phyloP scores from a whole-genome alignment of 495 filamentous ascomycete genomes.

The Haplographium delicatum region DNA sequence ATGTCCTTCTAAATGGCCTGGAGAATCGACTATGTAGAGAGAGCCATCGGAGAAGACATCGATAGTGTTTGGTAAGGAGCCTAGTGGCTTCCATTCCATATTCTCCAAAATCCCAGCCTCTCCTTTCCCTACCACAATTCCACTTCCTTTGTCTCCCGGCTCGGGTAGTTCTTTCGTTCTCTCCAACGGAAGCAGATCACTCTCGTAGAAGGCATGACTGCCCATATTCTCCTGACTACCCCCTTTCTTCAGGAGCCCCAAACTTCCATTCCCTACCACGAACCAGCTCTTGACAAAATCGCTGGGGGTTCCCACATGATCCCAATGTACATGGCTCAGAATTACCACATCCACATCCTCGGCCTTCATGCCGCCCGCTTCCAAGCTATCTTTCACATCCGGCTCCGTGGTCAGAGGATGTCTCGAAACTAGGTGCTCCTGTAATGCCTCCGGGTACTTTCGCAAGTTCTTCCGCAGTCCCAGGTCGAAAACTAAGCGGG shows the following conservation, averaged over 20 bases:
- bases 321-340: conserved; percentile 40
- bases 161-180: conserved; percentile 34
- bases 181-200: conserved; percentile 29
- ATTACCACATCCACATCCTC: conserved; percentile 37
- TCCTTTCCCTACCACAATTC: not conserved
- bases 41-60: conserved; percentile 39
- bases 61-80: conserved; percentile 29
- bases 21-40: conserved; percentile 37
- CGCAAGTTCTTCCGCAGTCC: conserved; percentile 31
- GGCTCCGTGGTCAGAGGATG: conserved; percentile 32
- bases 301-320: conserved; percentile 37
- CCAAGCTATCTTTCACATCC: conserved; percentile 31
- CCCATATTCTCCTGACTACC: conserved; percentile 24
- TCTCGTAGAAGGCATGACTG: conserved; percentile 37
- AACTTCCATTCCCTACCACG: conserved; percentile 34
- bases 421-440: conserved; percentile 30
- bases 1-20: conserved; percentile 44
- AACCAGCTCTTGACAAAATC: conserved; percentile 33
- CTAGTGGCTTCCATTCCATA: conserved; percentile 28
- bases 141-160: not conserved
- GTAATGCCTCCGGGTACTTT: conserved; percentile 26
- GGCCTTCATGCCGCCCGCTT: conserved; percentile 25
- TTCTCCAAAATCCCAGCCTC: conserved; percentile 1
- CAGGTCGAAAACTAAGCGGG: conserved; percentile 38
- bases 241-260: conserved; percentile 23